A percentile compares a stretch with the other conserved stretches of the same genome.
These are phyloP conservation scores for Yamadazyma triangularis DNA, from an alignment of 1,139 yeast species.

Conservation along the genomic window DNA sequence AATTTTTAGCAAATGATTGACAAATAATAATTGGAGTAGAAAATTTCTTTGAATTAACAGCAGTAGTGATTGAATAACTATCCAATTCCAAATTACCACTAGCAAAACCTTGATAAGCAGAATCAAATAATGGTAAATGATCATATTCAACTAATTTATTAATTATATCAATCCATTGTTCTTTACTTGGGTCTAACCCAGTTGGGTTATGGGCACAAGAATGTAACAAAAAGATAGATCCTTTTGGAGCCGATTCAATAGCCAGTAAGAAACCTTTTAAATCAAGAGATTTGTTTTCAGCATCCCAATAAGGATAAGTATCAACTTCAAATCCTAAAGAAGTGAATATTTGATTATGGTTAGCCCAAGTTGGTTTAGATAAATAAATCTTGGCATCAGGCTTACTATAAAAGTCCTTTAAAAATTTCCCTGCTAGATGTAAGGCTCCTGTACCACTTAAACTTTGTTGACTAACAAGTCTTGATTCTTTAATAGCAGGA, in stretches of 20 bases:
- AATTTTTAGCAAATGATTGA: slow-evolving; percentile 97
- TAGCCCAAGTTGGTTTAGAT: slow-evolving; percentile 95
- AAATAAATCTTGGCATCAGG: slow-evolving; percentile 56
- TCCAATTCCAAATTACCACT: slow-evolving; percentile 75
- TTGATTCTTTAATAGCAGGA: slow-evolving; percentile 45
- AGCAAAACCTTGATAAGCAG: slow-evolving; percentile 48
- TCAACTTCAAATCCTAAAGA: slow-evolving; percentile 60
- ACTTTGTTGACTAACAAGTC: slow-evolving; percentile 77
- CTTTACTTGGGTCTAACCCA: slow-evolving; percentile 44
- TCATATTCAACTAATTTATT: slow-evolving; percentile 34
- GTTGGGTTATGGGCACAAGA: slow-evolving; percentile 53
- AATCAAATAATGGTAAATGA: slow-evolving; percentile 43
- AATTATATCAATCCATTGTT: slow-evolving; percentile 39
- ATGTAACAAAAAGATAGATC: slow-evolving; percentile 62
- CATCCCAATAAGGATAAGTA: slow-evolving; percentile 76
- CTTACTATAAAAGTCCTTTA: slow-evolving; percentile 47
- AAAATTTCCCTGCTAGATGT: slow-evolving; percentile 78
- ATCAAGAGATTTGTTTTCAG: slow-evolving; percentile 57
- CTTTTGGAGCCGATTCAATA: slow-evolving; percentile 66
- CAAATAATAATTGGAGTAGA: slow-evolving; percentile 61
- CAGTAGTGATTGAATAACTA: slow-evolving; percentile 83
- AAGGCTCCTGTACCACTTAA: slow-evolving; percentile 96
- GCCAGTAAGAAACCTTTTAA: slow-evolving; percentile 64
- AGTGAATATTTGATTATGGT: slow-evolving; percentile 79
- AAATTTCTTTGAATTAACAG: slow-evolving; percentile 48